Percentiles rank a stretch among this genome's conserved stretches.
Evolutionary conservation across 805 yeast species (phyloP).

Genomic region (Zygotorulaspora danielsina): DNA sequence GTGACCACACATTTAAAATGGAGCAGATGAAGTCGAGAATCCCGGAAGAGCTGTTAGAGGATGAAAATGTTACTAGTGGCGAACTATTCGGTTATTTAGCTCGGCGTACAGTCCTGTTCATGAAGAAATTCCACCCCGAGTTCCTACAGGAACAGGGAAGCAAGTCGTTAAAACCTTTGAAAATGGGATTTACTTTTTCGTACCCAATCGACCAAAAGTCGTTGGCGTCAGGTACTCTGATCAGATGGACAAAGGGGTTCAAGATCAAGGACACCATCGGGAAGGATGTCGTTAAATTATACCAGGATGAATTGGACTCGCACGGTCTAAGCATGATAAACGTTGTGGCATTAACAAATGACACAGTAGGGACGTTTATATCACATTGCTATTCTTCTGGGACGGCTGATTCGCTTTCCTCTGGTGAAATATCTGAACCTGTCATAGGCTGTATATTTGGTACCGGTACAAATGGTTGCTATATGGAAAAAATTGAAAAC

Average conservation of each 20-base stretch:
- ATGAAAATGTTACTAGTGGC: constrained; percentile 47
- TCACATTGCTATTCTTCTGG: constrained; percentile 76
- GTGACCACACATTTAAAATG: constrained; percentile 73
- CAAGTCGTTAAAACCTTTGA: constrained; percentile 40
- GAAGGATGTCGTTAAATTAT: constrained; percentile 67
- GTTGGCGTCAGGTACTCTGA: constrained; percentile 68
- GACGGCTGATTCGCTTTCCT: constrained; percentile 41
- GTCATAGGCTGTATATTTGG: constrained; percentile 90
- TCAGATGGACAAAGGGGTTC: constrained; percentile 97
- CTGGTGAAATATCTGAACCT: constrained; percentile 65
- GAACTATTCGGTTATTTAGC: constrained; percentile 77
- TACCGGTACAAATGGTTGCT: constrained; percentile 97
- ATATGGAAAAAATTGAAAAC: constrained; percentile 68
- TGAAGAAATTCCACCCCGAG: constrained; percentile 61
- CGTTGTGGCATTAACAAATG: constrained; percentile 89
- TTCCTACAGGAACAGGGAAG: constrained; percentile 31
- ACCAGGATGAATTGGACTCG: constrained; percentile 65
- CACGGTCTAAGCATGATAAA: constrained; percentile 54
- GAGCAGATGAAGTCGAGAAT: constrained; percentile 75
- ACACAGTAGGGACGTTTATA: constrained; percentile 90
- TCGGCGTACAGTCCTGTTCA: constrained; percentile 57
- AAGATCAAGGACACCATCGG: constrained; percentile 81
- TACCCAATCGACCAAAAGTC: constrained; percentile 90
- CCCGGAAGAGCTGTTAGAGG: constrained; percentile 69
- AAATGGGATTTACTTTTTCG: constrained; percentile 89